phyloP scores from a whole-genome alignment of 805 yeast genomes.

The Ogataea neopini region DNA sequence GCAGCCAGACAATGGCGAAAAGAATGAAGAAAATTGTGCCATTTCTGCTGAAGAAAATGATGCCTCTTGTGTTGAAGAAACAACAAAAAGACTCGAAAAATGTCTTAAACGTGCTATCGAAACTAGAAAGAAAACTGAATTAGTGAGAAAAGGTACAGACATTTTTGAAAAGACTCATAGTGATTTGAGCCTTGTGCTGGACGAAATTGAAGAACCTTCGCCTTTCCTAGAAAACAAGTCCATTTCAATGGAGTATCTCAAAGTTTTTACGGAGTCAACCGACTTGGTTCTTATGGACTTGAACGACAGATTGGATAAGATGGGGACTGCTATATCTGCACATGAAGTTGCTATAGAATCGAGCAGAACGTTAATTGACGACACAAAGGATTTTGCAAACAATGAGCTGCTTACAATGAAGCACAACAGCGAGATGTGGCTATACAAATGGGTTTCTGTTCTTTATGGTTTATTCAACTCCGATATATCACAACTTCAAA shows the following conservation, averaged over 20 bases:
- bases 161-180: slow-evolving; percentile 4
- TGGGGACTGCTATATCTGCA: slow-evolving; percentile 11
- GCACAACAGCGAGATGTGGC: slow-evolving; percentile 23
- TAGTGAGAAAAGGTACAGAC: slow-evolving; percentile 5
- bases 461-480: slow-evolving; percentile 31
- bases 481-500: slow-evolving; percentile 26
- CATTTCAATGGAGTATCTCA: slow-evolving; percentile 10
- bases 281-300: slow-evolving; percentile 25
- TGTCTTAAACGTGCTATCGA: slow-evolving; percentile 23
- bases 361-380: slow-evolving; percentile 12
- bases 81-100: slow-evolving; percentile 15
- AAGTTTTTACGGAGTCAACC: slow-evolving; percentile 22
- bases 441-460: slow-evolving; percentile 32
- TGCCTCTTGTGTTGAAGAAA: neutral
- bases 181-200: slow-evolving; percentile 14
- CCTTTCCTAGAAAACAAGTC: neutral
- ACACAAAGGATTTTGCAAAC: slow-evolving; percentile 8
- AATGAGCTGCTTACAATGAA: slow-evolving; percentile 17
- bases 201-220: slow-evolving; percentile 13
- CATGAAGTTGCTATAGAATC: slow-evolving; percentile 15
- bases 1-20: neutral
- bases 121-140: slow-evolving; percentile 15
- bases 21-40: neutral
- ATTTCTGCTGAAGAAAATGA: neutral
- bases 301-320: slow-evolving; percentile 17